Conservation (phyloP, 441 rosid genomes). For the Dalechampia spathulata region DNA sequence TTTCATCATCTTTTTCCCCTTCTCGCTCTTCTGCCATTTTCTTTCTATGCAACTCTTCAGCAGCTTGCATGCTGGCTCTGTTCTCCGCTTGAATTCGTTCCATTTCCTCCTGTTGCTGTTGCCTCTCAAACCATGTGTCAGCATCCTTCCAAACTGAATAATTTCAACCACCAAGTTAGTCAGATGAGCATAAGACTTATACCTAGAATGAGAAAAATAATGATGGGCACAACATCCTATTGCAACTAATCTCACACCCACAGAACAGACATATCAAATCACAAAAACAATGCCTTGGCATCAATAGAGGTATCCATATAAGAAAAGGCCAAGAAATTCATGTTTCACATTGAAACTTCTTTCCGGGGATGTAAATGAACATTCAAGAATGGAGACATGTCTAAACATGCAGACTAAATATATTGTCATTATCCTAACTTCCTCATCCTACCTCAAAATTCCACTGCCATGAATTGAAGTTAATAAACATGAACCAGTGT, state of each 20-base stretch:
- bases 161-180: slow-evolving; percentile 6
- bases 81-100: slow-evolving; percentile 73
- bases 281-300: no score
- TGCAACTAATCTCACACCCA: no score
- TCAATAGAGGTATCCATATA: no score
- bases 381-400: no score
- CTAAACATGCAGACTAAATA: no score
- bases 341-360: no score
- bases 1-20: slow-evolving; percentile 83
- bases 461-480: no score
- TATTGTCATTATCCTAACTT: not conserved
- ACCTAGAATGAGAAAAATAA: not conserved
- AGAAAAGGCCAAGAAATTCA: no score
- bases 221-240: not conserved
- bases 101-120: slow-evolving; percentile 88
- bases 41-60: slow-evolving; percentile 92
- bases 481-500: no score
- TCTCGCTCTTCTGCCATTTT: slow-evolving; percentile 67
- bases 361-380: no score
- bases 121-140: slow-evolving; percentile 94
- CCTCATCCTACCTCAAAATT: not conserved
- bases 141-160: slow-evolving; percentile 95
- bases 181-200: not conserved
- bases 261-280: no score
- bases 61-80: slow-evolving; percentile 72